These are phyloP conservation scores for Acacia melanoxylon DNA, from an alignment of 306 rosid species.

Conservation along the genomic window DNA sequence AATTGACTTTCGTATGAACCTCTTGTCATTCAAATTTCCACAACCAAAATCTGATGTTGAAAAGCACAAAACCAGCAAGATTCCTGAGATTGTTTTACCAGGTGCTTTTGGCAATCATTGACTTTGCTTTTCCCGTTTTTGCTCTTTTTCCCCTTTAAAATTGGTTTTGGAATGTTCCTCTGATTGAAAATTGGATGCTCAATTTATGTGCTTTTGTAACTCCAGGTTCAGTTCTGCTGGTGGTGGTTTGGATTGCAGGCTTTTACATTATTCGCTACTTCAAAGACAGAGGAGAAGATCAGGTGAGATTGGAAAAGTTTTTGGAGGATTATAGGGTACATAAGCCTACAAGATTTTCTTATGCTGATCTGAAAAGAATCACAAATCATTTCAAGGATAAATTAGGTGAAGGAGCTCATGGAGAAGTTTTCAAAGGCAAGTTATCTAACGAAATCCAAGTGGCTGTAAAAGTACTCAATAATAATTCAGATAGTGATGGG, in stretches of 20 bases:
- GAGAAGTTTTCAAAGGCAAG: background rate
- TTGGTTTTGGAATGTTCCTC: background rate
- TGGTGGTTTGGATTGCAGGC: background rate
- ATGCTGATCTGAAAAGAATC: background rate
- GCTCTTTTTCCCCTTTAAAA: background rate
- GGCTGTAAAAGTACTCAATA: background rate
- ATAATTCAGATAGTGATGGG: background rate
- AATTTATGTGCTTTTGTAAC: background rate
- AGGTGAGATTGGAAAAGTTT: background rate
- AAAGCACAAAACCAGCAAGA: background rate
- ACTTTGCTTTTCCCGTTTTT: too few species aligned
- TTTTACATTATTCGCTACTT: background rate
- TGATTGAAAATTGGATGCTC: background rate
- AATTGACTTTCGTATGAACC: fast-evolving
- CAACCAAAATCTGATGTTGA: background rate
- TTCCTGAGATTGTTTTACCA: too few species aligned
- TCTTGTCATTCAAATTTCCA: background rate
- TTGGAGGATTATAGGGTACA: background rate
- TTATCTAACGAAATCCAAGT: background rate
- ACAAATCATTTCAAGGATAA: background rate
- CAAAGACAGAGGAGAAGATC: background rate
- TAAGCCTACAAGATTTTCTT: background rate
- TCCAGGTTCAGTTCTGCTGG: background rate
- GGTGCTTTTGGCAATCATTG: background rate
- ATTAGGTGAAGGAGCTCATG: background rate